Evolutionary conservation across 345 rosid species (phyloP).

Genomic region (Lepidium didymum): DNA sequence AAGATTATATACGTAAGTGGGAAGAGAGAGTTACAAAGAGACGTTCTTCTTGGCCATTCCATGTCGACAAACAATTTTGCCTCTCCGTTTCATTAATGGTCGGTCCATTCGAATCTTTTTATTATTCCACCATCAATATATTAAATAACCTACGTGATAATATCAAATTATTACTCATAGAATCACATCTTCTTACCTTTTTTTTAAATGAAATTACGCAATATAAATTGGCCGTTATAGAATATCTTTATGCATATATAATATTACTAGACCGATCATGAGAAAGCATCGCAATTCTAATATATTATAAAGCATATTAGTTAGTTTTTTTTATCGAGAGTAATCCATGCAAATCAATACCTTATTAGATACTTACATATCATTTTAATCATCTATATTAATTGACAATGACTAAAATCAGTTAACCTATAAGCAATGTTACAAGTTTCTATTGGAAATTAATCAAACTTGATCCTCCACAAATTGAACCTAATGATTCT

Average conservation of each 20-base stretch:
- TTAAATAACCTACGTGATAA: not conserved
- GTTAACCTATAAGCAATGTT: too few relatives aligned
- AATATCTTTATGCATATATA: constrained; percentile 1
- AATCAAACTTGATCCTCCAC: too few relatives aligned
- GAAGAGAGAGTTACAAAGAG: constrained; percentile 23
- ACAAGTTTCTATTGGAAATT: too few relatives aligned
- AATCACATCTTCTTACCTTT: constrained; percentile 19
- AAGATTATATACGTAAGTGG: constrained; percentile 16
- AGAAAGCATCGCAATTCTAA: not conserved
- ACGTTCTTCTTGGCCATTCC: constrained; percentile 27
- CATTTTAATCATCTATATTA: too few relatives aligned
- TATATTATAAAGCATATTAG: too few relatives aligned
- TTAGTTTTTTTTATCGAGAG: too few relatives aligned
- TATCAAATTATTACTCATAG: constrained; percentile 10
- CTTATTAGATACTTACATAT: too few relatives aligned
- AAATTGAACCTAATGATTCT: too few relatives aligned
- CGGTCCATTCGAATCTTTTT: constrained; percentile 26
- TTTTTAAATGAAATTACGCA: not conserved
- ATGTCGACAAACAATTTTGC: constrained; percentile 30
- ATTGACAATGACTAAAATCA: too few relatives aligned
- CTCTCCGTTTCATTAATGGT: constrained; percentile 31
- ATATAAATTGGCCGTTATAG: constrained; percentile 3
- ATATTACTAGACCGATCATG: not conserved
- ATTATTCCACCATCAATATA: not conserved
- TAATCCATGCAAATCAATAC: too few relatives aligned